Percentiles rank a stretch among this genome's conserved stretches.
Evolutionary conservation across 148 eudicot species (phyloP).

Genomic region (Dianthus caryophyllus): DNA sequence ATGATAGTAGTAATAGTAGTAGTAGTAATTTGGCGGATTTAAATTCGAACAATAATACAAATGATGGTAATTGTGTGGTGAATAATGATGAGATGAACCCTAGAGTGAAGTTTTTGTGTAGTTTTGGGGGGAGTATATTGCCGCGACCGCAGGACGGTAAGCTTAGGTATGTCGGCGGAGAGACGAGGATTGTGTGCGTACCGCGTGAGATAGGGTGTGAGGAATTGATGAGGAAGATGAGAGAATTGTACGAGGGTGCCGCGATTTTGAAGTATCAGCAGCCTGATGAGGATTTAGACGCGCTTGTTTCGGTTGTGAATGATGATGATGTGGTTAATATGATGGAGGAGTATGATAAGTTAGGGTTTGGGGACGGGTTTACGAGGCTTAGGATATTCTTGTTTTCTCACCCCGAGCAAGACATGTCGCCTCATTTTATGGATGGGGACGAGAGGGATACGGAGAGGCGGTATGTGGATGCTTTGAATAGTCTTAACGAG

Average conservation of each 20-base stretch:
- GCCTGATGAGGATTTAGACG: slow-evolving; percentile 98
- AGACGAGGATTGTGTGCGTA: slow-evolving; percentile 73
- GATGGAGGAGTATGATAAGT: slow-evolving; percentile 99
- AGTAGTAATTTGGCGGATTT: slow-evolving; percentile 13
- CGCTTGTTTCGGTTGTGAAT: slow-evolving; percentile 95
- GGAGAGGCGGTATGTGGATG: slow-evolving; percentile 92
- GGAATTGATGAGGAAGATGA: slow-evolving; percentile 76
- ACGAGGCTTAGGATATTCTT: slow-evolving; percentile 87
- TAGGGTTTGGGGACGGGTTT: slow-evolving; percentile 78
- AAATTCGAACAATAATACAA: not conserved
- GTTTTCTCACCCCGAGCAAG: slow-evolving; percentile 71
- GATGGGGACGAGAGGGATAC: slow-evolving; percentile 82
- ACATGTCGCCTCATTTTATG: slow-evolving; percentile 47
- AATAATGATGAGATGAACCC: slow-evolving; percentile 40
- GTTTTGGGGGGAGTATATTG: slow-evolving; percentile 80
- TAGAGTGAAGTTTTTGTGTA: slow-evolving; percentile 79
- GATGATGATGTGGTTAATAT: slow-evolving; percentile 92
- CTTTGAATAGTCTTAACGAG: slow-evolving; percentile 82
- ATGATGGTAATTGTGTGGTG: not conserved
- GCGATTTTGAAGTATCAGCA: slow-evolving; percentile 85
- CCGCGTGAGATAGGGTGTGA: slow-evolving; percentile 56
- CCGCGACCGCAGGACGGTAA: slow-evolving; percentile 95
- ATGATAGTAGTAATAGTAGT: slow-evolving; percentile 3
- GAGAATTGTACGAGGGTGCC: slow-evolving; percentile 72
- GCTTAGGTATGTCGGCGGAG: slow-evolving; percentile 93